phyloP scores from a whole-genome alignment of 495 filamentous ascomycete genomes.

The Penicillium simplicissimum region DNA sequence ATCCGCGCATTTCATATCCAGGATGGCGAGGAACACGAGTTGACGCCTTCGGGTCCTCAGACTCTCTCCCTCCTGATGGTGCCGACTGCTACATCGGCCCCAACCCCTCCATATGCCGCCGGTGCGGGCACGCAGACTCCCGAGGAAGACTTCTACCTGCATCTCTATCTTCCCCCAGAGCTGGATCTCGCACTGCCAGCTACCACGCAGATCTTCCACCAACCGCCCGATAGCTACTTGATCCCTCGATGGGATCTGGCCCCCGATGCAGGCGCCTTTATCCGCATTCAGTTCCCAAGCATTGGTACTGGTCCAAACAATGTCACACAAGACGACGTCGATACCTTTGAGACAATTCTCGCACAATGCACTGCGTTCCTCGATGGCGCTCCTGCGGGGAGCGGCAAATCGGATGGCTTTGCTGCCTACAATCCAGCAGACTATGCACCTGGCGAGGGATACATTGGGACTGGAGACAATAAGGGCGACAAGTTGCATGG shows the following conservation, averaged over 20 bases:
- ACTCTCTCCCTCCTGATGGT: conserved; percentile 93
- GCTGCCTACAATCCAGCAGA: conserved; percentile 74
- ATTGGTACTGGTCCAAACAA: conserved; percentile 62
- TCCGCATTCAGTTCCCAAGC: conserved; percentile 81
- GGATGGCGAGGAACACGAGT: conserved; percentile 77
- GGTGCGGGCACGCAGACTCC: conserved; percentile 34
- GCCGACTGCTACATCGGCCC: conserved; percentile 72
- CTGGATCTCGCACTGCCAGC: conserved; percentile 87
- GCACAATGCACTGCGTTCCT: conserved; percentile 94
- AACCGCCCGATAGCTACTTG: conserved; percentile 83
- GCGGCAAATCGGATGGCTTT: conserved; percentile 43
- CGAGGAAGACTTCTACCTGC: conserved; percentile 94
- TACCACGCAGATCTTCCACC: conserved; percentile 92
- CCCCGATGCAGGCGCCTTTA: conserved; percentile 84
- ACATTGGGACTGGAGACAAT: conserved; percentile 47
- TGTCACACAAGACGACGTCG: conserved; percentile 84
- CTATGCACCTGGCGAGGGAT: conserved; percentile 77
- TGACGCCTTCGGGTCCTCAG: conserved; percentile 83
- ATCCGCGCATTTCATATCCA: conserved; percentile 86
- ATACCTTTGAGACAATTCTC: conserved; percentile 95
- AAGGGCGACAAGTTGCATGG: conserved; percentile 54
- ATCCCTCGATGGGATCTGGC: conserved; percentile 93
- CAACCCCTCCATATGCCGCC: conserved; percentile 58
- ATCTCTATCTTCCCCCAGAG: conserved; percentile 90
- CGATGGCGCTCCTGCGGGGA: conserved; percentile 65